These are phyloP conservation scores for Medicago truncatula DNA, from an alignment of 306 rosid genomes.

Conservation along the genomic window MtrunA17r5.0-ANR NC_053049.1:49175001-49175500, in stretches of 20 bases:
- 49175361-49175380: conserved; percentile 87
- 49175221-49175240: conserved; percentile 33
- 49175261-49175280: neutral
- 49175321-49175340: conserved; percentile 92
- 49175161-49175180: conserved; percentile 87
- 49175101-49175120: conserved; percentile 13
- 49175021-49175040: conserved; percentile 14
- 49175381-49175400: conserved; percentile 94
- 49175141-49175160: conserved; percentile 75
- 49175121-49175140: conserved; percentile 28
- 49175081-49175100: conserved; percentile 1
- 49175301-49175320: conserved; percentile 72
- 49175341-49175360: conserved; percentile 99
- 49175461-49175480: conserved; percentile 74
- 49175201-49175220: conserved; percentile 94
- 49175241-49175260: neutral
- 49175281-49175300: neutral
- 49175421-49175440: conserved; percentile 99
- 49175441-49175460: conserved; percentile 99
- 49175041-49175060: conserved; percentile 8
- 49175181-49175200: conserved; percentile 89
- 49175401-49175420: conserved; percentile 99
- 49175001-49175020: neutral
- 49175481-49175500: conserved; percentile 11
- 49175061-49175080: conserved; percentile 21